Conservation (phyloP, 371 early-diverging fungal species). For the Syncephalastrum monosporum region DNA sequence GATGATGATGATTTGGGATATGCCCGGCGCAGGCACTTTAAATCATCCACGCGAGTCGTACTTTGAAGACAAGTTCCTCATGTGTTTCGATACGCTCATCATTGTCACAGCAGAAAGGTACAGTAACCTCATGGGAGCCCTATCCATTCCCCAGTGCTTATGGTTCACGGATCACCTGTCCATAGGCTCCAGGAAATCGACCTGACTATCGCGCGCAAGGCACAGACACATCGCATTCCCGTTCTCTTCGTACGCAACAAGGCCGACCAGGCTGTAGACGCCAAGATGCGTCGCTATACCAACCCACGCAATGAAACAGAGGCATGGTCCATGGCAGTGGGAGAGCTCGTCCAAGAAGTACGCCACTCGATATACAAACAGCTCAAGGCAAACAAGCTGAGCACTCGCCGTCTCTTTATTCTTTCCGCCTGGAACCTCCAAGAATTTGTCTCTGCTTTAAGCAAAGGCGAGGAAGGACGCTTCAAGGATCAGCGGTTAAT, state of each 20-base stretch:
- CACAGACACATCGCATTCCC: conserved; percentile 35
- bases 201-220: conserved; percentile 32
- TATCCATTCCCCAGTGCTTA: too few relatives aligned
- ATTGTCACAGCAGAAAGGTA: conserved; percentile 48
- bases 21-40: conserved; percentile 48
- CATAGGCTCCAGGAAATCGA: conserved; percentile 34
- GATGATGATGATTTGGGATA: conserved; percentile 49
- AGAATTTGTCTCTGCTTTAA: conserved; percentile 34
- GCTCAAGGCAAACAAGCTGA: conserved; percentile 33
- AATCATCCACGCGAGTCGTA: conserved; percentile 41
- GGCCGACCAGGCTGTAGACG: conserved; percentile 41
- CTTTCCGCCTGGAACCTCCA: conserved; percentile 38
- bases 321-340: conserved; percentile 32
- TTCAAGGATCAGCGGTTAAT: conserved; percentile 14
- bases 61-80: conserved; percentile 45
- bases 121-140: background rate
- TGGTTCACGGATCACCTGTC: too few relatives aligned
- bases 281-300: conserved; percentile 28
- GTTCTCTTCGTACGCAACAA: conserved; percentile 47
- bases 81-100: conserved; percentile 46
- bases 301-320: conserved; percentile 7
- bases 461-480: conserved; percentile 21
- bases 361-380: conserved; percentile 32
- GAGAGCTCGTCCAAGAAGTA: conserved; percentile 39
- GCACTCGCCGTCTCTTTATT: conserved; percentile 36